Evolutionary conservation across 1,284 basidiomycete species (phyloP).

Genomic region (Microbotryum silenes-acaulis): DNA sequence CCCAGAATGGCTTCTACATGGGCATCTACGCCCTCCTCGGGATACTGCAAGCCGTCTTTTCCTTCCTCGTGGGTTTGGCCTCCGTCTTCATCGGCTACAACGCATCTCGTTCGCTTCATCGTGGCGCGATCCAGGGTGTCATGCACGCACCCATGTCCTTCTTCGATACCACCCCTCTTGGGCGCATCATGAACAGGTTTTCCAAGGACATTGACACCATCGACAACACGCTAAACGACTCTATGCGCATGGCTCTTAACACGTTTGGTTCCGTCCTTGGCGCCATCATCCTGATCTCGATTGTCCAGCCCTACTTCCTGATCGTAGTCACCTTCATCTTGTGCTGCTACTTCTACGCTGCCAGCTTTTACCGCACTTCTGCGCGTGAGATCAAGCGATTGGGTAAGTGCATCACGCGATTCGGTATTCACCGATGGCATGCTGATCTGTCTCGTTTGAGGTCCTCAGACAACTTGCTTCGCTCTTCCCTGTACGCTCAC

Average conservation of each 20-base stretch:
- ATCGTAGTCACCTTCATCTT: conserved; percentile 51
- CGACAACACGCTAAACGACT: conserved; percentile 65
- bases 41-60: conserved; percentile 51
- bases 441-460: conserved; percentile 45
- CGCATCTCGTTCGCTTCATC: conserved; percentile 29
- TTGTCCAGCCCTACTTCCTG: conserved; percentile 72
- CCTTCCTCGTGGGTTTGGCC: conserved; percentile 48
- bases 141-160: conserved; percentile 63
- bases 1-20: conserved; percentile 54
- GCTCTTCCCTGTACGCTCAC: conserved; percentile 70
- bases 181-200: conserved; percentile 74
- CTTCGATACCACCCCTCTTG: conserved; percentile 76
- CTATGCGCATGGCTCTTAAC: conserved; percentile 64
- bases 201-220: conserved; percentile 57
- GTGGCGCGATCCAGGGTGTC: conserved; percentile 55
- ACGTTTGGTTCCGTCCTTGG: conserved; percentile 61
- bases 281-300: conserved; percentile 56
- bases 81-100: conserved; percentile 32
- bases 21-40: conserved; percentile 62
- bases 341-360: conserved; percentile 46
- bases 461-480: conserved; percentile 59
- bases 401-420: too few species aligned
- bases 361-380: conserved; percentile 70
- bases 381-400: conserved; percentile 73
- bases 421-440: conserved; percentile 49